phyloP scores from a whole-genome alignment of 306 rosid species.

The Mucuna pruriens region DNA sequence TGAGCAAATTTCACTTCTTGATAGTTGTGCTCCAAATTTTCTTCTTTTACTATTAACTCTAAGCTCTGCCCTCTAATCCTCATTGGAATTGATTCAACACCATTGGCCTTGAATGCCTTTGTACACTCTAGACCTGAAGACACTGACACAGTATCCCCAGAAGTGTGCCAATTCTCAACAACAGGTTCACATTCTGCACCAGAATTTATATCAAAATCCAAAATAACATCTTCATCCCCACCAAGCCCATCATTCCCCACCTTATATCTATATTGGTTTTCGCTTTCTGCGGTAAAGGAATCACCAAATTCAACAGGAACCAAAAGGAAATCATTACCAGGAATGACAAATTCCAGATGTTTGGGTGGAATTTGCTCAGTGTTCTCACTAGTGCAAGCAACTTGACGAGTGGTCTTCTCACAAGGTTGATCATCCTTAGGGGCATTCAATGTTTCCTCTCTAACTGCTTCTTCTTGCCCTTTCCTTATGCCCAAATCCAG shows the following conservation, averaged over 20 bases:
- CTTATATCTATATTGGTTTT: not conserved
- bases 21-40: not conserved
- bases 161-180: not conserved
- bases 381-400: not conserved
- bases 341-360: not conserved
- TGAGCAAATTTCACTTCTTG: not conserved
- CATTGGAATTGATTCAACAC: not conserved
- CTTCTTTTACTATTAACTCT: not conserved
- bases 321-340: not conserved
- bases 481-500: not conserved
- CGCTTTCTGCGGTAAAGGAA: not conserved
- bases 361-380: not conserved
- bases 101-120: not conserved
- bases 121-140: not conserved
- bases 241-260: not conserved
- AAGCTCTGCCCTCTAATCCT: not conserved
- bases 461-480: not conserved
- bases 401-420: not conserved
- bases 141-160: not conserved
- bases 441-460: not conserved
- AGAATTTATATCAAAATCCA: slow-evolving; percentile 5
- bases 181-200: not conserved
- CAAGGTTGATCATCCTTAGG: not conserved
- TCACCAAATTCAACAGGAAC: not conserved
- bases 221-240: slow-evolving; percentile 8